phyloP scores from a whole-genome alignment of 1,139 yeast species.

The Suhomyces ambrosiae region DNA sequence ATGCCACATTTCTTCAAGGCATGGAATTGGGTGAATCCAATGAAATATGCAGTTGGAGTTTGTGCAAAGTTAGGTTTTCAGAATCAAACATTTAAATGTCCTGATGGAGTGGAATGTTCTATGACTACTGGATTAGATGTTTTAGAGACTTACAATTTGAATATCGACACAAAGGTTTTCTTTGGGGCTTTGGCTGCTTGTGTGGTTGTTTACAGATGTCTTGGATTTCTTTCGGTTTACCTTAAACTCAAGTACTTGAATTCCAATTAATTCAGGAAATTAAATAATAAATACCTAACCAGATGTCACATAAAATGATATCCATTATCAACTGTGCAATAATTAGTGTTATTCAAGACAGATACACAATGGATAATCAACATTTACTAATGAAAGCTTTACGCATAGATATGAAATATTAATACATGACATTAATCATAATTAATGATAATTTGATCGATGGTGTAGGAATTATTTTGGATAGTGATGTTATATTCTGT shows the following conservation, averaged over 20 bases:
- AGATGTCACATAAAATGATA: too few species aligned
- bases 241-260: constrained; percentile 27
- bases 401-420: too few species aligned
- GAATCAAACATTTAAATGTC: constrained; percentile 20
- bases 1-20: constrained; percentile 72
- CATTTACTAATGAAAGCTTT: too few species aligned
- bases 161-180: constrained; percentile 15
- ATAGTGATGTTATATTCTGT: too few species aligned
- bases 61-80: constrained; percentile 39
- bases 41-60: constrained; percentile 67
- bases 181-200: constrained; percentile 43
- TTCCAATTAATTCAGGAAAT: constrained; percentile 2
- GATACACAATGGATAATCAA: too few species aligned
- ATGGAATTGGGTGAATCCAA: constrained; percentile 71
- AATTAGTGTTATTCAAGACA: too few species aligned
- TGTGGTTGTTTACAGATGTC: constrained; percentile 34
- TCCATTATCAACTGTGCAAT: too few species aligned
- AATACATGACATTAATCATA: too few species aligned
- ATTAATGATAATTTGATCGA: too few species aligned
- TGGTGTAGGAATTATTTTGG: too few species aligned
- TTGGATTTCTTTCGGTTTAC: constrained; percentile 31
- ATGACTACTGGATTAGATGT: constrained; percentile 54
- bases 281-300: too few species aligned
- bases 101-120: constrained; percentile 32
- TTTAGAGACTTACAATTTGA: constrained; percentile 44